Evolutionary conservation across 2,329 filamentous ascomycete species (phyloP).

Genomic region (Lecanicillium sp.): DNA sequence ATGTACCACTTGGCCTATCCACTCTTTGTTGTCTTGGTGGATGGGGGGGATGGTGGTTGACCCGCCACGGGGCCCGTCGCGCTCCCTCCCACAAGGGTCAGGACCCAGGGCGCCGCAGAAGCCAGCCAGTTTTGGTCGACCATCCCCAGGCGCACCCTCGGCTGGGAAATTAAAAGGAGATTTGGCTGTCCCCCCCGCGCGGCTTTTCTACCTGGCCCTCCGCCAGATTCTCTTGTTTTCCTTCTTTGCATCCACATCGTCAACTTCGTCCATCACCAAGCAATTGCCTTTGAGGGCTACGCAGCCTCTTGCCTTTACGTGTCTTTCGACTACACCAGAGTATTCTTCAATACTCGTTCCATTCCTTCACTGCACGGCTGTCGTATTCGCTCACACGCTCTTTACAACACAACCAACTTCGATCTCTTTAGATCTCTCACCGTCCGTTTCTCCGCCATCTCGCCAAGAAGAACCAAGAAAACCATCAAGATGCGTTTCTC

Average conservation of each 20-base stretch:
- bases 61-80: no score
- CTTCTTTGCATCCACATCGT: conserved; percentile 3
- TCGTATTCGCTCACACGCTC: conserved; percentile 1
- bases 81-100: no score
- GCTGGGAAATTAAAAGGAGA: neutral
- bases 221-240: neutral
- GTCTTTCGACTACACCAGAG: conserved; percentile 14
- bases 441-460: no score
- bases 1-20: no score
- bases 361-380: conserved; percentile 12
- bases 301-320: conserved; percentile 9
- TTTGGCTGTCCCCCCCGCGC: no score
- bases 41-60: no score
- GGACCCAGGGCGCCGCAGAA: no score
- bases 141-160: no score
- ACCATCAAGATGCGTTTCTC: conserved; percentile 27
- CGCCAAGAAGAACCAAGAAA: conserved; percentile 5
- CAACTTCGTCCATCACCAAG: conserved; percentile 6
- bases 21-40: no score
- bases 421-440: conserved; percentile 6
- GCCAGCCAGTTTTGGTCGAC: no score
- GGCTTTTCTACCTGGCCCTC: no score
- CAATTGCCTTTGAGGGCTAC: conserved; percentile 8
- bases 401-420: conserved; percentile 2
- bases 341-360: conserved; percentile 20